Percentiles rank a stretch among this genome's conserved stretches.
Conservation (phyloP, 129 eudicot species). For the sunflower (Helianthus annuus) region HanXRQr2.0-SUNRISE NC_035439.2:149045109-149045608, state of each 20-base stretch:
- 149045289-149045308: not conserved
- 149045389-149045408: not conserved
- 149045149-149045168: slow-evolving; percentile 21
- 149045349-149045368: slow-evolving; percentile 14
- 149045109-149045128: slow-evolving; percentile 29
- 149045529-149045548: too few relatives aligned
- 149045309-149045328: not conserved
- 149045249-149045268: not conserved
- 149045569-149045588: too few relatives aligned
- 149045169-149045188: slow-evolving; percentile 4
- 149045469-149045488: too few relatives aligned
- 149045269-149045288: too few relatives aligned
- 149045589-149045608: too few relatives aligned
- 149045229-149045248: not conserved
- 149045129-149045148: slow-evolving; percentile 12
- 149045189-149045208: slow-evolving; percentile 3
- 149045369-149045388: slow-evolving; percentile 23
- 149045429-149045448: not conserved
- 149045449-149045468: not conserved
- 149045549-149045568: too few relatives aligned
- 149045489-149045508: too few relatives aligned
- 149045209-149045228: not conserved
- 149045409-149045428: slow-evolving; percentile 4
- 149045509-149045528: too few relatives aligned
- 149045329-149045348: slow-evolving; percentile 20